A percentile compares a stretch with the other conserved stretches of the same genome.
phyloP scores from a whole-genome alignment of 495 filamentous ascomycete genomes.

The Elasticomyces elasticus region DNA sequence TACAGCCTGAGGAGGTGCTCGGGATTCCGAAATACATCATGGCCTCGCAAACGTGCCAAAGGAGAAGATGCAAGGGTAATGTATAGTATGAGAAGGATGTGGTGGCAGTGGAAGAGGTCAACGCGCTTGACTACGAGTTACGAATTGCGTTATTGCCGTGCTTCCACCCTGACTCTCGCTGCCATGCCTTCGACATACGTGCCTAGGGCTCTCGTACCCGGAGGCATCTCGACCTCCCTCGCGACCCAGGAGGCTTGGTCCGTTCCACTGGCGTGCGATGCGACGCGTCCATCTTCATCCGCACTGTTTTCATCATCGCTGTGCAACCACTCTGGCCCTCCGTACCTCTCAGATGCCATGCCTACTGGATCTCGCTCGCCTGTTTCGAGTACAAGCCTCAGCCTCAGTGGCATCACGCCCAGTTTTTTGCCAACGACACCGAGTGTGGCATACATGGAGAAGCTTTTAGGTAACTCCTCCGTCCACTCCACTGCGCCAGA shows the following conservation, averaged over 20 bases:
- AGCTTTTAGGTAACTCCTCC: constrained; percentile 58
- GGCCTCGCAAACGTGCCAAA: too few species aligned
- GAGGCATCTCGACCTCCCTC: constrained; percentile 70
- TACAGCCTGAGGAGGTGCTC: too few species aligned
- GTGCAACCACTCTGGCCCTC: constrained; percentile 33
- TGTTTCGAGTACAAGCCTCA: constrained; percentile 69
- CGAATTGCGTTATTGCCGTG: background rate
- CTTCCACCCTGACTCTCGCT: constrained; percentile 59
- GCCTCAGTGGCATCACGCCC: constrained; percentile 47
- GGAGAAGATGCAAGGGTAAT: too few species aligned
- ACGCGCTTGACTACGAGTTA: too few species aligned
- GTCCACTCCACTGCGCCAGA: constrained; percentile 20
- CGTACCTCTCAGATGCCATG: constrained; percentile 37
- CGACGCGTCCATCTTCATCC: constrained; percentile 41
- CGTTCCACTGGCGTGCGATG: constrained; percentile 25
- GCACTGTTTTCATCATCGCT: constrained; percentile 46
- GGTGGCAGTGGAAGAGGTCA: too few species aligned
- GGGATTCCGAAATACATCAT: too few species aligned
- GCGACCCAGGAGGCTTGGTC: constrained; percentile 47
- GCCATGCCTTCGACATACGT: constrained; percentile 67
- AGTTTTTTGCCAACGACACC: constrained; percentile 66
- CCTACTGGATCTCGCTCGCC: constrained; percentile 70
- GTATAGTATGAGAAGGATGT: too few species aligned
- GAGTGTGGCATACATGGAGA: constrained; percentile 72
- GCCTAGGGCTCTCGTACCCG: constrained; percentile 70